phyloP scores from a whole-genome alignment of 176 grass and related monocot genomes.

The Hordeum marinum region DNA sequence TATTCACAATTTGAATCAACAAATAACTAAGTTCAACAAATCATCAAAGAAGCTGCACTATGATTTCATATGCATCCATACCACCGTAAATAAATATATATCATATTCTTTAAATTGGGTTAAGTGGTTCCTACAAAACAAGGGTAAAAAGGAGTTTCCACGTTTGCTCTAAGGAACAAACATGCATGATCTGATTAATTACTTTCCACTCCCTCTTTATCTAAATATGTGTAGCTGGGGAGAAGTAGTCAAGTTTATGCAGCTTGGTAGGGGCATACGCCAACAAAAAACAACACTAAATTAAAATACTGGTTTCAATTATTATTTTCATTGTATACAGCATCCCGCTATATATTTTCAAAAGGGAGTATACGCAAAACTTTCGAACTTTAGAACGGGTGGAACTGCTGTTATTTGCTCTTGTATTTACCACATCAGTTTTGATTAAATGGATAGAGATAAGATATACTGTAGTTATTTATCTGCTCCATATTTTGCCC shows the following conservation, averaged over 20 bases:
- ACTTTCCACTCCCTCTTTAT: not conserved
- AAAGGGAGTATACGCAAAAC: not conserved
- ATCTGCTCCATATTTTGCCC: not conserved
- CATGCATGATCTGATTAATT: not conserved
- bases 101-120: not conserved
- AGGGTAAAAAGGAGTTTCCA: not conserved
- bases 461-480: not conserved
- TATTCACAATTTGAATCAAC: not conserved
- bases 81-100: not conserved
- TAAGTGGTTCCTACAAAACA: not conserved
- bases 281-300: not conserved
- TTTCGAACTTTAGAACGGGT: not conserved
- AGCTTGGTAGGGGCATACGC: not conserved
- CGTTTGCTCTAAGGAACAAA: not conserved
- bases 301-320: not conserved
- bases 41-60: no score
- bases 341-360: not conserved
- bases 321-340: not conserved
- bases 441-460: not conserved
- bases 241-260: not conserved
- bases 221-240: not conserved
- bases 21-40: not conserved
- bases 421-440: not conserved
- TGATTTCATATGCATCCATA: not conserved
- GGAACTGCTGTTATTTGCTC: not conserved